A percentile compares a stretch with the other conserved stretches of the same genome.
These are phyloP conservation scores for Akanthomyces dipterigenus DNA, from an alignment of 2,329 filamentous ascomycete species.

Conservation along the genomic window DNA sequence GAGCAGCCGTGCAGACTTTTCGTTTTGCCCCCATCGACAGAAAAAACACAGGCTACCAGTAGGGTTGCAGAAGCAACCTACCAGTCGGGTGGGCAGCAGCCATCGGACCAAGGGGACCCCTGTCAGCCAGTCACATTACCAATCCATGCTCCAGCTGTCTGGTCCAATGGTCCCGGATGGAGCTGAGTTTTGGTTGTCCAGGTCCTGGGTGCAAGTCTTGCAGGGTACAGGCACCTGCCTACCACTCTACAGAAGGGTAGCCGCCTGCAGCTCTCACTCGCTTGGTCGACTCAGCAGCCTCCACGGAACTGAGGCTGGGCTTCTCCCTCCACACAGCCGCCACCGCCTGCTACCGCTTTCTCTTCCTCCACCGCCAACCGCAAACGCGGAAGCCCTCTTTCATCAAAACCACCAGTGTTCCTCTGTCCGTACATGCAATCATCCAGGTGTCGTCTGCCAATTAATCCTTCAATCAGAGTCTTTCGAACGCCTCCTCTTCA, in stretches of 20 bases:
- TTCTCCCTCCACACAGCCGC: not conserved
- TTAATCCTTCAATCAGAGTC: constrained; percentile 9
- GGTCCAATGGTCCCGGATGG: too few species aligned
- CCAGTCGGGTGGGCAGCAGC: not conserved
- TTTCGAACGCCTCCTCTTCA: not conserved
- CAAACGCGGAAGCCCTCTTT: not conserved
- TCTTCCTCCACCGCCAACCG: not conserved
- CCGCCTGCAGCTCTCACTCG: not conserved
- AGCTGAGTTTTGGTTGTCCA: not conserved
- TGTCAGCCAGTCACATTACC: constrained; percentile 9
- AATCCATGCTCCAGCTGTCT: not conserved
- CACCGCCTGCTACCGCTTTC: not conserved
- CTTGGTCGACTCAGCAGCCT: not conserved
- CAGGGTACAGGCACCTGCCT: too few species aligned
- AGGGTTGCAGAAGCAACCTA: constrained; percentile 6
- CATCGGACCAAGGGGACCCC: not conserved
- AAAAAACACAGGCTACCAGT: too few species aligned
- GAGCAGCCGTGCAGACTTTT: constrained; percentile 1
- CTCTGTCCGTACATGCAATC: not conserved
- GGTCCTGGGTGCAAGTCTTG: not conserved
- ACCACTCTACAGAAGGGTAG: not conserved
- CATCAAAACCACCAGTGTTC: not conserved
- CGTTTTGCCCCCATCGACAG: not conserved
- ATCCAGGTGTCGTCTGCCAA: not conserved
- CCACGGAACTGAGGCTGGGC: not conserved